Base-by-base conservation (phyloP, 225 moss, liverwort and hornwort genomes). In the Lunularia cruciata region DNA sequence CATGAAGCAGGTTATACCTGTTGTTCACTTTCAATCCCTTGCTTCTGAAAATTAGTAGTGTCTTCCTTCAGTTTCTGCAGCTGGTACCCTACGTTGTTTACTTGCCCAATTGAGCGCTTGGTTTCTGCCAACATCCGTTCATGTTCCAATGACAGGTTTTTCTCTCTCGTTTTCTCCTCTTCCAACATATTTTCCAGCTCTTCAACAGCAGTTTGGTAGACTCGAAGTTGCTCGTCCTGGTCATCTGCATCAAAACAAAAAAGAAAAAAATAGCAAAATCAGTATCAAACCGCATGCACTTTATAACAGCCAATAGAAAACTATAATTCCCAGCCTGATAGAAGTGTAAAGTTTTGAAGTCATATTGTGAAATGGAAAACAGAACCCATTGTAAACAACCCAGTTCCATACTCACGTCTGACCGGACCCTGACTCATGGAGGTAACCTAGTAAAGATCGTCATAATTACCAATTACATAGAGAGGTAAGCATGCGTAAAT, bases 111-210 rank as follows among this genome's bases (percentile, higher is more conserved):
- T 9, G 74, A 77, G 10, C 62, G 74, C 27, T 71, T 66, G 23
- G 74, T 68, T 56, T 78, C 74, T 26, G 3, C 33, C 10, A 71
- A 74, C 11, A 75, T 68, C 1, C 65, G 62, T 65, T 78, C 67
- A 49, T 73, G 76, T 38, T 76, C 81, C 10, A 16, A 22, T 16
- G 77, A 59, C 4, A 81, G 25, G 12, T 74, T 54, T 2, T 45
- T 57, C 36, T 82, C 70, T 62, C 77, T 74, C 25, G 13, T 75
- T 68, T 72, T 75, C 57, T 82, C 77, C 67, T 82, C 82, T 26
- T 75, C 72, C 67, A 78, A 31, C 57, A 77, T 23, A 2, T 43
- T 72, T 55, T 69, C 74, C 62, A 77, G 52, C 10, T 54, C 66
- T 15, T 64, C 31, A 0, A 82, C 33, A 32, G 71, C 65, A 51